A percentile compares a stretch with the other conserved stretches of the same genome.
These are phyloP conservation scores for Betula pendula DNA, from an alignment of 306 rosid species.

Conservation along the genomic window DNA sequence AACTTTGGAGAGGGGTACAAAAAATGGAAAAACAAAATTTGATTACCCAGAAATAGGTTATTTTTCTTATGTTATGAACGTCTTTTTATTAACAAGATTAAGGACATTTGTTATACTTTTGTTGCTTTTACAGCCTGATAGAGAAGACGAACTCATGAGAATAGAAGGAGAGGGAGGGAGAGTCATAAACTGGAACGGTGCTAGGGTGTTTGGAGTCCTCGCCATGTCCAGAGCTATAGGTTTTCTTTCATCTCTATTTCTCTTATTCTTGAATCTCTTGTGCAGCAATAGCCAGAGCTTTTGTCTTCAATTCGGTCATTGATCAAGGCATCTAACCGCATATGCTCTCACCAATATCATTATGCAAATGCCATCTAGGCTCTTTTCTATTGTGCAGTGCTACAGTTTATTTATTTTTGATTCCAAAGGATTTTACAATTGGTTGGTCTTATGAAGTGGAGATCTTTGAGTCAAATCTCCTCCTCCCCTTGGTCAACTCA, in stretches of 20 bases:
- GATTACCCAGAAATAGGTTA: not conserved
- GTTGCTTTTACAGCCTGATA: constrained; percentile 75
- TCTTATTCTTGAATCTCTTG: constrained; percentile 28
- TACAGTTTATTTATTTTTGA: not conserved
- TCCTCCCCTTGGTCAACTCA: not conserved
- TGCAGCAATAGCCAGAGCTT: constrained; percentile 5
- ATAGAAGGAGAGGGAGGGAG: constrained; percentile 71
- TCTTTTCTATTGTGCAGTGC: not conserved
- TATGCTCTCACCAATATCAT: constrained; percentile 7
- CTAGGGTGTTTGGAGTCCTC: constrained; percentile 70
- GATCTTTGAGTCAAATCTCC: not conserved
- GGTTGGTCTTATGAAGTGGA: not conserved
- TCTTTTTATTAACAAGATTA: constrained; percentile 20
- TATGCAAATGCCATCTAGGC: not conserved
- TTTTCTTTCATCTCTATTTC: constrained; percentile 47
- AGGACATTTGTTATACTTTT: constrained; percentile 26
- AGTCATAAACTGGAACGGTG: constrained; percentile 98
- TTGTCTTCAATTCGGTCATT: constrained; percentile 18
- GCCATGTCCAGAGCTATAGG: constrained; percentile 98
- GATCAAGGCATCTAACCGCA: not conserved
- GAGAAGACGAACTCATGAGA: constrained; percentile 75
- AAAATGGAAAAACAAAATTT: not conserved
- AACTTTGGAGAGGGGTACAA: not conserved
- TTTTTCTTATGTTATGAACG: not conserved
- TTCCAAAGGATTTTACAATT: not conserved